These are phyloP conservation scores for Backusella tarrabulga DNA, from an alignment of 192 early-diverging fungal genomes.

Conservation along the genomic window DNA sequence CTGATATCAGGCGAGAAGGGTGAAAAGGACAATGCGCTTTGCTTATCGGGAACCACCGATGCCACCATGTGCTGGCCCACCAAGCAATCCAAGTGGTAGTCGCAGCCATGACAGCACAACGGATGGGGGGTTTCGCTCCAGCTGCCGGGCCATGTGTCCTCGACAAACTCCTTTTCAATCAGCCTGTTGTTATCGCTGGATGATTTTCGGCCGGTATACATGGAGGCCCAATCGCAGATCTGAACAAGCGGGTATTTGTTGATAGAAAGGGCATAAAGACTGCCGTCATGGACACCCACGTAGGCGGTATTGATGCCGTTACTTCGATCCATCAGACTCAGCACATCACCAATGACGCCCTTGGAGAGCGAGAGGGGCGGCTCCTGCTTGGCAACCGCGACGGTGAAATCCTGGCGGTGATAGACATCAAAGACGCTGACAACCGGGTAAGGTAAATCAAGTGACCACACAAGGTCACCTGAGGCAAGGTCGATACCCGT, in stretches of 20 bases:
- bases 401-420: conserved; percentile 14
- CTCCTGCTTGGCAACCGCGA: conserved; percentile 30
- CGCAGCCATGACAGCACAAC: conserved; percentile 14
- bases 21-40: background rate
- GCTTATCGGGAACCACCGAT: background rate
- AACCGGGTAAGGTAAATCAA: conserved; percentile 51
- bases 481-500: conserved; percentile 27
- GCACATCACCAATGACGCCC: conserved; percentile 28
- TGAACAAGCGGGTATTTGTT: conserved; percentile 64
- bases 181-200: background rate
- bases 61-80: conserved; percentile 38
- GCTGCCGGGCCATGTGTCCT: background rate
- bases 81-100: conserved; percentile 38
- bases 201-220: conserved; percentile 10
- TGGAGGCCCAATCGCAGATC: conserved; percentile 33
- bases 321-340: conserved; percentile 29
- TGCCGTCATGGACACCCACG: conserved; percentile 62
- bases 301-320: conserved; percentile 49
- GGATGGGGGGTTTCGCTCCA: background rate
- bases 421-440: conserved; percentile 57
- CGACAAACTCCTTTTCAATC: background rate
- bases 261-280: conserved; percentile 64
- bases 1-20: background rate
- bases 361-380: conserved; percentile 10
- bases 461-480: conserved; percentile 46